A percentile compares a stretch with the other conserved stretches of the same genome.
Evolutionary conservation across 2,329 filamentous ascomycete species (phyloP).

Genomic region (Calonectria pauciramosa): DNA sequence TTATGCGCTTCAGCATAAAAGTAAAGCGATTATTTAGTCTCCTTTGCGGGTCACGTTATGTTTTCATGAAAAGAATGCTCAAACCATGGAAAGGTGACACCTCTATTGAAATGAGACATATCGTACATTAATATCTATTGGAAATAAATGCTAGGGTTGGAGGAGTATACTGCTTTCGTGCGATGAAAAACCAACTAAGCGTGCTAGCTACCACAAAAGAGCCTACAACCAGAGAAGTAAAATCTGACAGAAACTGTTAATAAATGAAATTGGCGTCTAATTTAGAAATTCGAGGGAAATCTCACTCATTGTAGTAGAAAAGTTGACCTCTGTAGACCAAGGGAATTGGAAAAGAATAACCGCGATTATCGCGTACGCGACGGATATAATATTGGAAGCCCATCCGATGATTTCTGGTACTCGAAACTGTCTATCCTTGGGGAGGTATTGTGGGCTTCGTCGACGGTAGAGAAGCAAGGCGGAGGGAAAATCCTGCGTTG

Average conservation of each 20-base stretch:
- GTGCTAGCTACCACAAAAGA: neutral
- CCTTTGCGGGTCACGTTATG: too few species aligned
- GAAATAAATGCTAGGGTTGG: neutral
- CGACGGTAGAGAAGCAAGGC: constrained; percentile 11
- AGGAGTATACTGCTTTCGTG: neutral
- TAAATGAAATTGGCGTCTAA: neutral
- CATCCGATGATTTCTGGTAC: neutral
- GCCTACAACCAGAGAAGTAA: neutral
- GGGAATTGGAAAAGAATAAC: constrained; percentile 12
- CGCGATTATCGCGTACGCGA: neutral
- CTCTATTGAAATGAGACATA: too few species aligned
- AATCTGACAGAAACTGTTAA: neutral
- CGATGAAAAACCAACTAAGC: neutral
- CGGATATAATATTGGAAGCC: neutral
- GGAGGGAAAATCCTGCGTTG: neutral
- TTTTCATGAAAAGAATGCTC: too few species aligned
- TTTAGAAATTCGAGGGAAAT: neutral
- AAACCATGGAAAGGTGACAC: too few species aligned
- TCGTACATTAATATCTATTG: too few species aligned
- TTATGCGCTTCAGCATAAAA: too few species aligned
- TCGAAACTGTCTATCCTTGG: neutral
- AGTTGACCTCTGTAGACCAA: neutral
- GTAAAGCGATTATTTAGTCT: too few species aligned
- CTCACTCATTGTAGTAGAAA: constrained; percentile 14
- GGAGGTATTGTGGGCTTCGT: neutral